phyloP scores from a whole-genome alignment of 2,329 filamentous ascomycete species.

The Orbilia ellipsospora region DNA sequence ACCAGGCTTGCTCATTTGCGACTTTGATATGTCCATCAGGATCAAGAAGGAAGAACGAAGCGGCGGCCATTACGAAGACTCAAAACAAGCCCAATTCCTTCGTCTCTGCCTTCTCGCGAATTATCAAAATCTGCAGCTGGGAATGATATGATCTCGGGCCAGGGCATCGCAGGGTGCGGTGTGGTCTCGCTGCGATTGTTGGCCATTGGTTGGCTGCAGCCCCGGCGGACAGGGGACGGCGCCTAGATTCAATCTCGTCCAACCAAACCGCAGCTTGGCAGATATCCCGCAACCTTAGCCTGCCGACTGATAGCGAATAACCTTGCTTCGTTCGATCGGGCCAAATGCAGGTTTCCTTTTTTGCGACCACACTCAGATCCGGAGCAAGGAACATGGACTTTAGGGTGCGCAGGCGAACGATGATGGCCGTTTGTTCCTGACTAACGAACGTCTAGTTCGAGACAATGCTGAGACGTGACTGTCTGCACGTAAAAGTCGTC shows the following conservation, averaged over 20 bases:
- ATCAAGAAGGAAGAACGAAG: conserved; percentile 24
- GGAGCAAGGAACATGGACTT: conserved; percentile 13
- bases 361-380: conserved; percentile 20
- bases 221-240: conserved; percentile 43
- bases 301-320: conserved; percentile 46
- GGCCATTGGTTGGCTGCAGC: conserved; percentile 47
- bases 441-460: conserved; percentile 38
- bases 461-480: conserved; percentile 40
- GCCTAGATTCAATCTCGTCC: conserved; percentile 53
- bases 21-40: conserved; percentile 37
- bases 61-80: conserved; percentile 16
- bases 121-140: conserved; percentile 29
- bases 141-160: conserved; percentile 28
- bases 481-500: conserved; percentile 34
- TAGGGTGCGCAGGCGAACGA: conserved; percentile 12
- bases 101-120: conserved; percentile 4
- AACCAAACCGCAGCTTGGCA: conserved; percentile 55
- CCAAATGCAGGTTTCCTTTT: conserved; percentile 34
- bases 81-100: not conserved
- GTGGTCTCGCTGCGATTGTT: conserved; percentile 39
- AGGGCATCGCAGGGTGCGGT: conserved; percentile 26
- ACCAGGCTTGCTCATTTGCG: conserved; percentile 27
- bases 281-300: conserved; percentile 50
- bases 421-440: conserved; percentile 16
- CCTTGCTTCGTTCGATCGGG: conserved; percentile 43